Base-by-base conservation (phyloP, 371 early-diverging fungal genomes). In the Circinella umbellata region DNA sequence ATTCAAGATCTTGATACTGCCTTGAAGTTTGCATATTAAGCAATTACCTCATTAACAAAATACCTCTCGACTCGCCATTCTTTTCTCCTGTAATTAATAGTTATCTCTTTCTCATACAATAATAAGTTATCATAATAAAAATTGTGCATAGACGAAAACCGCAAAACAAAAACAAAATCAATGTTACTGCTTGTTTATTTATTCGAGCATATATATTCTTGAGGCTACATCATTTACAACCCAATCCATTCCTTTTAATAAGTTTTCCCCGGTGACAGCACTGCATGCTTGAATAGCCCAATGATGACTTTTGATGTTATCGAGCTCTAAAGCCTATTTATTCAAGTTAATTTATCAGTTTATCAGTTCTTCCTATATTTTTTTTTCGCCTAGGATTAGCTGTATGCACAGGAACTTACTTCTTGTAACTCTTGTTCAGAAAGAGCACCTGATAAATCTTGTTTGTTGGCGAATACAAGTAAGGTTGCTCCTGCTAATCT, bases 391-490 rank as follows among this genome's bases (percentile, higher is more conserved):
- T 2, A 2, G 27, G 27, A 27, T 27, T 27, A 27, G 27, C 27
- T 27, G 27, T 27, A 27, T 27, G 27, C 27, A 27, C 27, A 27
- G 27, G 27, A 57, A 57, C 18, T 63, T 76, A 91, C 89, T 73
- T 91, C 77, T 17, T 85, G 83, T n/a, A 98, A 90, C 61, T 96
- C 91, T 47, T 87, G 80, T 36, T 84, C 85, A 4, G 86, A 76
- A 60, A 96, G 72, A 3, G 98, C 96, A 7, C 95, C 93, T 0
- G 91, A 86, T 17, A 98, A 81, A 80, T 99, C 99, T 79, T 98
- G 98, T 80, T 99, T 98, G 76, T 98, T 98, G 20, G 98, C 98
- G 79, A 97, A 92, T 5, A 99, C 94, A 63, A 97, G 79, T 49
- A 98, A 75, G 1, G 69, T 73, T 20, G 73, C 73, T 2, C 73